Percentiles rank a stretch among this genome's conserved stretches.
Evolutionary conservation across 495 filamentous ascomycete genomes (phyloP).

Genomic region (Penicillium psychrofluorescens): DNA sequence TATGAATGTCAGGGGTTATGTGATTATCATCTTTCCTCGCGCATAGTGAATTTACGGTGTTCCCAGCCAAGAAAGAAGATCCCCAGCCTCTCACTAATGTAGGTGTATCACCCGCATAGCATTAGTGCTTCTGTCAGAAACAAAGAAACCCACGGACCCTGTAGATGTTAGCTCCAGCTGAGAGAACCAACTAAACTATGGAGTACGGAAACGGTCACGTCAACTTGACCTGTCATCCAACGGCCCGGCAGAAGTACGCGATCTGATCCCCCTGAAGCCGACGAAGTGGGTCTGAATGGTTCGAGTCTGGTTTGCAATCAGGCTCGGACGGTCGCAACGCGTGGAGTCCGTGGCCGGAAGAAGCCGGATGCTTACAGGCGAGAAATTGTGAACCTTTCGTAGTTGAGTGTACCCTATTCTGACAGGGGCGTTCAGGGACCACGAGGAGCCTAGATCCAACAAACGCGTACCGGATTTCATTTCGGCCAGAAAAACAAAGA

Average conservation of each 20-base stretch:
- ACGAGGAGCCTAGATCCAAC: background rate
- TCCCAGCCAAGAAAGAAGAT: too few species aligned
- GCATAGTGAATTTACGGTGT: too few species aligned
- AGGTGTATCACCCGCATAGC: background rate
- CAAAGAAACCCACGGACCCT: conserved; percentile 3
- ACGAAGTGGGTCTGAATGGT: too few species aligned
- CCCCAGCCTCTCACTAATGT: too few species aligned
- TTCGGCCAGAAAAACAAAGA: conserved; percentile 5
- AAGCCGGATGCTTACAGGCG: background rate
- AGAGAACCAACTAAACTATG: background rate
- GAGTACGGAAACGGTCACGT: conserved; percentile 3
- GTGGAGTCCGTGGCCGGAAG: too few species aligned
- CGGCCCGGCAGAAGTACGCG: conserved; percentile 5
- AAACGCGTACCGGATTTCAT: conserved; percentile 5
- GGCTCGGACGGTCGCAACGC: background rate
- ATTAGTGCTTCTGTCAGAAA: conserved; percentile 13
- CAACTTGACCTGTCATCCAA: conserved; percentile 14
- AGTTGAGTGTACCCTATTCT: too few species aligned
- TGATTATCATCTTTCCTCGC: too few species aligned
- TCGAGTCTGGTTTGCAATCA: background rate
- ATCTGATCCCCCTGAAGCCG: background rate
- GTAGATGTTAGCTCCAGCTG: background rate
- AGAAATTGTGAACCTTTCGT: too few species aligned
- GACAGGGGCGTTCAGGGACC: background rate
- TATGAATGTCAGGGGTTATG: too few species aligned